phyloP scores from a whole-genome alignment of 768 basidiomycete genomes.

The Hericium alpestre region DNA sequence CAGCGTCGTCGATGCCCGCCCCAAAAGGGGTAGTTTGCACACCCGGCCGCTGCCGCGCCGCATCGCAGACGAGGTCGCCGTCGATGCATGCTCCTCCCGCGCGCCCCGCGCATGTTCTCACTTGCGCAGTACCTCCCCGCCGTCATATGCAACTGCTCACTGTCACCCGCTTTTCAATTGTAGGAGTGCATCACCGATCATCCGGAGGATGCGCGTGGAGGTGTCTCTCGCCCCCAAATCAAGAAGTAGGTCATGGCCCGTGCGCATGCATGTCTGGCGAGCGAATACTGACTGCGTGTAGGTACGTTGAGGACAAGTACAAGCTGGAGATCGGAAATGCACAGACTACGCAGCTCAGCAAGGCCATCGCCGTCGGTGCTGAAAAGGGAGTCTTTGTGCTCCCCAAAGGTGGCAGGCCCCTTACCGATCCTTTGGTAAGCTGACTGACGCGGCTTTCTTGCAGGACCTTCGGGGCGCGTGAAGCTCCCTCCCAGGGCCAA shows the following conservation, averaged over 20 bases:
- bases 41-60: constrained; percentile 23
- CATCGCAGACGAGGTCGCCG: constrained; percentile 13
- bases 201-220: constrained; percentile 67
- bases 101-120: constrained; percentile 1
- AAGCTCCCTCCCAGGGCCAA: constrained; percentile 61
- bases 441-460: constrained; percentile 1
- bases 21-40: constrained; percentile 34
- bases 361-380: constrained; percentile 70
- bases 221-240: constrained; percentile 85
- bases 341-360: constrained; percentile 69
- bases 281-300: constrained; percentile 18
- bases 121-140: background rate
- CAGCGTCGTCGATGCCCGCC: constrained; percentile 12
- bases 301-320: constrained; percentile 79
- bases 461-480: constrained; percentile 42
- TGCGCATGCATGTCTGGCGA: constrained; percentile 1
- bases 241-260: constrained; percentile 63
- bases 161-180: constrained; percentile 6
- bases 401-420: constrained; percentile 61
- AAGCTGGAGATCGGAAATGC: constrained; percentile 70
- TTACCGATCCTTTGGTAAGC: background rate
- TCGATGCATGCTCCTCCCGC: constrained; percentile 11
- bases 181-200: constrained; percentile 76
- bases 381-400: constrained; percentile 77
- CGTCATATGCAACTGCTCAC: constrained; percentile 3